Base-by-base conservation (phyloP, 148 eudicot genomes). In the Persicaria maculosa region DNA sequence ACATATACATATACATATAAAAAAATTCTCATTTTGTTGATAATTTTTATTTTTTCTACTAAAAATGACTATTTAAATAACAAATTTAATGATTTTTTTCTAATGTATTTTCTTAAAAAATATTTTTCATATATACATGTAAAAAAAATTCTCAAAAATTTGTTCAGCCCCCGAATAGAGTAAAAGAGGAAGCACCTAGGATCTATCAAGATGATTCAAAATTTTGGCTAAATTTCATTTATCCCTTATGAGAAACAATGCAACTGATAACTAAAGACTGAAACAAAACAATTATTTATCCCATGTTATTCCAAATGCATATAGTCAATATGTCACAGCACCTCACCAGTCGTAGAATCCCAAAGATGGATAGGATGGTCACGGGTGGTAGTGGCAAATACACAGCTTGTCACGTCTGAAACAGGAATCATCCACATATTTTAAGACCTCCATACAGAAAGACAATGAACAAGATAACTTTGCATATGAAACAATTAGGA, bases 271-370 rank as follows among this genome's bases (percentile, higher is more conserved):
- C 31, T 11, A 40, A 65, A 43, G 45, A 46, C 70, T 16, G 7
- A 65, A 20, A 10, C 17, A 48, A 31, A 15, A 72, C 53, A 12
- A 10, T n/a, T 1, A 47, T 46, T 14, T 72, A 7, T 71, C 7
- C 19, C 43, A 72, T 22, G 15, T n/a, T 72, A 50, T 22, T 57
- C 19, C 19, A 73, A 70, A 67, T 12, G 57, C 0, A 70, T 54
- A 57, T 40, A 43, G 50, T 68, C 45, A 73, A 70, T 45, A 76
- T 65, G 54, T 71, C 54, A 78, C 85, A 83, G 77, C 86, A 95
- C 99, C 99, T 95, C 88, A 85, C 99, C 99, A 36, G 99, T 83
- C 80, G 83, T 82, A 83, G 97, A 85, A 90, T 95, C 99, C 97
- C 92, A 95, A 65, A 92, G 93, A 86, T 92, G 99, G 84, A 95